Base-by-base conservation (phyloP, 768 basidiomycete species). In the Russula compacta region DNA sequence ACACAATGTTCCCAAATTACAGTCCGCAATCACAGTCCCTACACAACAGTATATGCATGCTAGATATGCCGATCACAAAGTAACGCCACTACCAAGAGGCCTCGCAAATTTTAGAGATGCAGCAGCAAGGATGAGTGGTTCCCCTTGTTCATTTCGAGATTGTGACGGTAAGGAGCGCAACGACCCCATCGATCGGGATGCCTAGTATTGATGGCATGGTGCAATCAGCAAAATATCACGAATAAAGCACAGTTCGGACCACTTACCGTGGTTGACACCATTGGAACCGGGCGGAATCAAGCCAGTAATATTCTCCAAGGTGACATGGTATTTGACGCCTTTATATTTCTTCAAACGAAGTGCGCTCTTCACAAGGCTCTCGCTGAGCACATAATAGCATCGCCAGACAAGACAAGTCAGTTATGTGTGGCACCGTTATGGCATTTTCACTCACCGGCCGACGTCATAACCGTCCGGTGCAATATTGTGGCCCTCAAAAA, bases 251-350 rank as follows among this genome's bases (percentile, higher is more conserved):
- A 15, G 24, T 10, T n/a, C 21, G 6, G 42, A 7, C 12, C 21
- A 21, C 59, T 57, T 38, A 83, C 81, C 79, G 38, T 81, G 81
- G 59, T 83, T 81, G n/a, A 83, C 65, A 3, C 84, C 82, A 0
- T 68, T 51, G 29, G 74, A 71, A 5, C 86, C 85, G 6, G 80
- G 64, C 3, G 79, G 66, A 60, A 87, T 75, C 29, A 88, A 73
- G 6, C 82, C 82, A 2, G 78, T 79, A 24, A 86, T 49, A 53
- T 79, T 79, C 65, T 75, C 58, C 9, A 73, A 76, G 1, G 70
- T 72, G 0, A 83, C 81, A 19, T 56, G 67, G 64, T 85, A 89
- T 0, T 65, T 74, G 53, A 64, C 32, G 32, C 63, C 49, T 46
- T n/a, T 10, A 24, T 58, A 61, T 42, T 10, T 8, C 43, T 57